Evolutionary conservation across 1,284 basidiomycete species (phyloP).

Genomic region (Sanghuangporus weigelae): DNA sequence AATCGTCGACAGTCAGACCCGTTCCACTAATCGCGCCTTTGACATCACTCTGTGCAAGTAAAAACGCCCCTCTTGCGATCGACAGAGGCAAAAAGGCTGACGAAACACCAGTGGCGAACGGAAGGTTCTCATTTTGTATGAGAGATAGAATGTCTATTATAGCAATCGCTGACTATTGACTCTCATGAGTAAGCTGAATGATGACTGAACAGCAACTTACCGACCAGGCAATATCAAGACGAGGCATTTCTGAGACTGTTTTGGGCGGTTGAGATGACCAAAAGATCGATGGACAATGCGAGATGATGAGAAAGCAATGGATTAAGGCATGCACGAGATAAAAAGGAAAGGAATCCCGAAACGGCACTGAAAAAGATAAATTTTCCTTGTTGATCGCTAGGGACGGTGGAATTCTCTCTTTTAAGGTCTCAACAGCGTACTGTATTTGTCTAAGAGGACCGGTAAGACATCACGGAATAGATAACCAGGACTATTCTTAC

Average conservation of each 20-base stretch:
- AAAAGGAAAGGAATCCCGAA: slow-evolving; percentile 3
- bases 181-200: not conserved
- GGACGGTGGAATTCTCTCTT: not conserved
- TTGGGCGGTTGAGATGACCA: not conserved
- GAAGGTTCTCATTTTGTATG: not conserved
- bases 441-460: slow-evolving; percentile 5
- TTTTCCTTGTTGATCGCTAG: slow-evolving; percentile 4
- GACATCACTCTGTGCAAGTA: not conserved
- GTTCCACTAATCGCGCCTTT: not conserved
- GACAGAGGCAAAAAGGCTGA: slow-evolving; percentile 7
- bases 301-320: slow-evolving; percentile 2
- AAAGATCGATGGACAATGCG: slow-evolving; percentile 10
- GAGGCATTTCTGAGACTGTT: not conserved
- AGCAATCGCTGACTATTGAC: slow-evolving; percentile 1
- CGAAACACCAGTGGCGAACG: not conserved
- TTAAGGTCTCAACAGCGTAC: not conserved
- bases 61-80: slow-evolving; percentile 10
- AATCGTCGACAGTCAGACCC: not conserved
- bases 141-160: slow-evolving; percentile 7
- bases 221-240: slow-evolving; percentile 12
- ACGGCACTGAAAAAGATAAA: not conserved
- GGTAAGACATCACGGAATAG: not conserved
- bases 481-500: not conserved
- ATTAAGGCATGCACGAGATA: slow-evolving; percentile 9
- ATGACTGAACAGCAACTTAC: slow-evolving; percentile 1